A percentile compares a stretch with the other conserved stretches of the same genome.
These are phyloP conservation scores for Podila clonocystis DNA, from an alignment of 192 early-diverging fungal species.

Conservation along the genomic window DNA sequence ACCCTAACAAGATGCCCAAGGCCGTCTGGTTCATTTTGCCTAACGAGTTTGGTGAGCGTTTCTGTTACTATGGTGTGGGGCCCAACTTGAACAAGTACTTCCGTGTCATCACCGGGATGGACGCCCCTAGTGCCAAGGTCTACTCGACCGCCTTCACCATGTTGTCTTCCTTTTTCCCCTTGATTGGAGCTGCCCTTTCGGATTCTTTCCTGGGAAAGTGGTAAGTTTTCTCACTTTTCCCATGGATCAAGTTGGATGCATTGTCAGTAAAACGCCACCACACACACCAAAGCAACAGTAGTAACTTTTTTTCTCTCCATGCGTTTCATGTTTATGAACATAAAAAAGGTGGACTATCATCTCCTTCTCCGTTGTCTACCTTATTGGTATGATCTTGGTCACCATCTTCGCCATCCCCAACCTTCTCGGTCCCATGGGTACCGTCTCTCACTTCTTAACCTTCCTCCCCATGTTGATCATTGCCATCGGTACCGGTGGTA, in stretches of 20 bases:
- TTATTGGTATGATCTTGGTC: conserved; percentile 60
- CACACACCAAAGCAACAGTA: too few relatives aligned
- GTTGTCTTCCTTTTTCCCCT: conserved; percentile 67
- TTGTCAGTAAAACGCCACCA: too few relatives aligned
- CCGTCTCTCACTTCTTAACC: conserved; percentile 36
- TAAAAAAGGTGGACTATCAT: conserved; percentile 52
- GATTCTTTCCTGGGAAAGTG: conserved; percentile 76
- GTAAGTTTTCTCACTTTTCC: too few relatives aligned
- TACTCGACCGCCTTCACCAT: conserved; percentile 54
- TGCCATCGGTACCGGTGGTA: conserved; percentile 69
- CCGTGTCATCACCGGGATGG: conserved; percentile 43
- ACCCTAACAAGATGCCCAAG: conserved; percentile 57
- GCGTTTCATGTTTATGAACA: too few relatives aligned
- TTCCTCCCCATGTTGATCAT: conserved; percentile 63
- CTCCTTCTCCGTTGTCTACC: conserved; percentile 56
- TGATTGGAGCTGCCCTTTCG: conserved; percentile 66
- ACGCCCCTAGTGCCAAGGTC: conserved; percentile 25
- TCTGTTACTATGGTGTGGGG: conserved; percentile 69
- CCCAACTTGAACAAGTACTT: conserved; percentile 61
- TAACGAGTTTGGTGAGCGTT: conserved; percentile 59
- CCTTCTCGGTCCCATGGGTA: conserved; percentile 34
- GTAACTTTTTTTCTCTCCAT: too few relatives aligned
- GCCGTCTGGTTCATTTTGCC: conserved; percentile 64
- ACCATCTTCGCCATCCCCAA: conserved; percentile 58
- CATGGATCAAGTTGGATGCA: too few relatives aligned